Conservation (phyloP, 2,329 filamentous ascomycete species). For the Thielaviopsis ethacetica region DNA sequence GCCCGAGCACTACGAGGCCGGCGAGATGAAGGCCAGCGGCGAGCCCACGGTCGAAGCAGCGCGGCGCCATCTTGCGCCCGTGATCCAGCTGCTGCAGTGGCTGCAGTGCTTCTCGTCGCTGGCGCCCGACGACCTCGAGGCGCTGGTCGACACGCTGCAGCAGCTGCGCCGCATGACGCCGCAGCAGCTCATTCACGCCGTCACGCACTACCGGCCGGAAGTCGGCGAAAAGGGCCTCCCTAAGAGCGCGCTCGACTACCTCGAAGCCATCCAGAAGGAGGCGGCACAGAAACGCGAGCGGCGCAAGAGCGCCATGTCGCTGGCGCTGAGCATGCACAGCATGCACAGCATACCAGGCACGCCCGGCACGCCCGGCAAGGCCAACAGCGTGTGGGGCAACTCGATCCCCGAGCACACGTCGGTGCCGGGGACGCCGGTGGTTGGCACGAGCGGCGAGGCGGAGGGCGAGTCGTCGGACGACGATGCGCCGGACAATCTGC, state of each 20-base stretch:
- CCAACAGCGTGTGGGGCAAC: slow-evolving; percentile 26
- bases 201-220: slow-evolving; percentile 84
- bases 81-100: slow-evolving; percentile 93
- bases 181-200: slow-evolving; percentile 79
- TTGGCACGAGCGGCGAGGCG: slow-evolving; percentile 1
- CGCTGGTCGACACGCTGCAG: slow-evolving; percentile 72
- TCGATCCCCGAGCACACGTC: slow-evolving; percentile 14
- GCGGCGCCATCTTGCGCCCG: slow-evolving; percentile 68
- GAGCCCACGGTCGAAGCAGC: slow-evolving; percentile 78
- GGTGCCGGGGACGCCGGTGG: slow-evolving; percentile 4
- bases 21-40: slow-evolving; percentile 68
- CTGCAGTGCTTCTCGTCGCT: slow-evolving; percentile 93
- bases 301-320: slow-evolving; percentile 29
- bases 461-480: slow-evolving; percentile 29
- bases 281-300: slow-evolving; percentile 42
- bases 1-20: slow-evolving; percentile 89
- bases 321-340: slow-evolving; percentile 22
- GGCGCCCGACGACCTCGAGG: slow-evolving; percentile 69
- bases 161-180: slow-evolving; percentile 74
- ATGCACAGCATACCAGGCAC: slow-evolving; percentile 25
- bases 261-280: slow-evolving; percentile 65
- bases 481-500: slow-evolving; percentile 53
- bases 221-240: slow-evolving; percentile 86
- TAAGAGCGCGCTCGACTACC: slow-evolving; percentile 76
- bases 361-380: slow-evolving; percentile 26